phyloP scores from a whole-genome alignment of 2,329 filamentous ascomycete genomes.

The Aspergillus piperis region DNA sequence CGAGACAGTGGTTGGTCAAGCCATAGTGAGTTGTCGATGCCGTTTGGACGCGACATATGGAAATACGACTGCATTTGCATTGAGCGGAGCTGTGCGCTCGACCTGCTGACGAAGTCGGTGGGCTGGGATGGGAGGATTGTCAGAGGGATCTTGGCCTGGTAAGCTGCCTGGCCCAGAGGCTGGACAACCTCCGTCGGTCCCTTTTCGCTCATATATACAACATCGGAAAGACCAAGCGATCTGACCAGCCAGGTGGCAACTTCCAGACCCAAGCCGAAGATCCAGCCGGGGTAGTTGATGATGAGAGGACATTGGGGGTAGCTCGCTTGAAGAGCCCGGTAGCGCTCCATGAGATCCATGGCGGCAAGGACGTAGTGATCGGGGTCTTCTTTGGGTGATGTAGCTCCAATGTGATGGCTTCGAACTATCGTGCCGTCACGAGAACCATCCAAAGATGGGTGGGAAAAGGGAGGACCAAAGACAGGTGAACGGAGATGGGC shows the following conservation, averaged over 20 bases:
- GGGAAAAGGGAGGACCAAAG: conserved; percentile 59
- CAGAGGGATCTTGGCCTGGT: conserved; percentile 38
- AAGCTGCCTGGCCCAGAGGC: conserved; percentile 44
- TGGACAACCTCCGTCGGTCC: conserved; percentile 47
- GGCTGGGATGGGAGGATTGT: conserved; percentile 51
- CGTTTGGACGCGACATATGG: conserved; percentile 44
- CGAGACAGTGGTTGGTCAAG: conserved; percentile 47
- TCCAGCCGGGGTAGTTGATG: conserved; percentile 60
- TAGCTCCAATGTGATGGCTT: conserved; percentile 56
- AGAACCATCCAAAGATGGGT: conserved; percentile 44
- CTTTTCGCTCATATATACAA: conserved; percentile 56
- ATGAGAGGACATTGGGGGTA: conserved; percentile 53
- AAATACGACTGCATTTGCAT: conserved; percentile 67
- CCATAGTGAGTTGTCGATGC: conserved; percentile 44
- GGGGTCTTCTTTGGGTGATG: conserved; percentile 58
- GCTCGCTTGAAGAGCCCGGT: conserved; percentile 43
- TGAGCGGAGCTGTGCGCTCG: conserved; percentile 53
- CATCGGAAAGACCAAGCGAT: conserved; percentile 51
- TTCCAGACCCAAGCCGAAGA: conserved; percentile 55
- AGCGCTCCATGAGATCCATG: conserved; percentile 54
- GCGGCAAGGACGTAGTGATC: conserved; percentile 57
- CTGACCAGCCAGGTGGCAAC: conserved; percentile 51
- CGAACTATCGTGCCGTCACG: conserved; percentile 45
- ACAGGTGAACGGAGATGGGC: conserved; percentile 53
- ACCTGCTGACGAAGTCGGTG: conserved; percentile 48